A percentile compares a stretch with the other conserved stretches of the same genome.
These are phyloP conservation scores for Starmerella stigmatis DNA, from an alignment of 805 yeast genomes.

Conservation along the genomic window DNA sequence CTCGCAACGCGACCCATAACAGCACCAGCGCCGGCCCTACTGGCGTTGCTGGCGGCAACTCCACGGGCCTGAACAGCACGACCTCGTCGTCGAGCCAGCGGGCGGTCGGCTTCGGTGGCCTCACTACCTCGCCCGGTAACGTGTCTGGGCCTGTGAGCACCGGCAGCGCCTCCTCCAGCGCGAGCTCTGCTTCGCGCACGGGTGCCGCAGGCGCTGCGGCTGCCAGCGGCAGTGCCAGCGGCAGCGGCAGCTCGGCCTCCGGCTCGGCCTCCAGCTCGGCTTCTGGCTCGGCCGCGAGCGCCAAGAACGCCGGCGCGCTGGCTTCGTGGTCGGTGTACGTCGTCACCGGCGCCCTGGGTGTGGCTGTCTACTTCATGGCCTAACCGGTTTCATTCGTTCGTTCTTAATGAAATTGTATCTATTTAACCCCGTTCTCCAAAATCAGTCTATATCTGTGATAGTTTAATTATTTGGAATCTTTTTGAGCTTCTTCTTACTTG, in stretches of 20 bases:
- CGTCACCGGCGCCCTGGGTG: slow-evolving; percentile 19
- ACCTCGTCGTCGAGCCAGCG: not conserved
- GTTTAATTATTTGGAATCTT: not conserved
- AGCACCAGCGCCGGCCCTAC: slow-evolving; percentile 8
- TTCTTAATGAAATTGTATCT: not conserved
- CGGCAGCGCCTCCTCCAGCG: slow-evolving; percentile 1
- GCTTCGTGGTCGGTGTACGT: slow-evolving; percentile 11
- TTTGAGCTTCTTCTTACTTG: no score
- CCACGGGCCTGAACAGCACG: slow-evolving; percentile 1
- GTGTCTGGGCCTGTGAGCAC: no score
- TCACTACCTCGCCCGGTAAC: not conserved
- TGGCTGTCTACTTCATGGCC: slow-evolving; percentile 13
- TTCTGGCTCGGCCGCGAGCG: slow-evolving; percentile 6
- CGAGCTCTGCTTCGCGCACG: not conserved
- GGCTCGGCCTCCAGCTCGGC: slow-evolving; percentile 10
- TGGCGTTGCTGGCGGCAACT: not conserved
- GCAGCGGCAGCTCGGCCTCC: slow-evolving; percentile 4
- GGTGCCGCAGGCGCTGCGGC: slow-evolving; percentile 3
- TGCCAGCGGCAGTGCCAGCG: not conserved
- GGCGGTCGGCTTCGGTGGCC: not conserved
- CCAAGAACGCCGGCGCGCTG: slow-evolving; percentile 12
- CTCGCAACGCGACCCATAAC: slow-evolving; percentile 5
- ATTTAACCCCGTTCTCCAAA: not conserved
- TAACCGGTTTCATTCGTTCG: not conserved
- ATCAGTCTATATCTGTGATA: not conserved